Conservation (phyloP, 306 rosid species). For the Cicer chorassanicum region DNA sequence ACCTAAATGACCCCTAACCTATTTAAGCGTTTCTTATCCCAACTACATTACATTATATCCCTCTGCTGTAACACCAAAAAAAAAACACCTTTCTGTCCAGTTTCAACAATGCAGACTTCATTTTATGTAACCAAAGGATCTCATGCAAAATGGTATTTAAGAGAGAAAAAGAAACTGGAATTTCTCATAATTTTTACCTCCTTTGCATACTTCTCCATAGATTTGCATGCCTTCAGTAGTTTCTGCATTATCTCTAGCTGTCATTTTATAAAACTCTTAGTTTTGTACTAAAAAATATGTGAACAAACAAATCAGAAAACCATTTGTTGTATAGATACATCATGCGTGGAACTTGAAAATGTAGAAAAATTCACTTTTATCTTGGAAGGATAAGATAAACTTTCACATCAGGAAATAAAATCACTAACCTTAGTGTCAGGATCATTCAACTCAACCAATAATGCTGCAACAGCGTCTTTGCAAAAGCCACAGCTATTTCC, state of each 20-base stretch:
- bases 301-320: slow-evolving; percentile 12
- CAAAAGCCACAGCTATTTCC: slow-evolving; percentile 73
- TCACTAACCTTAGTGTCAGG: slow-evolving; percentile 81
- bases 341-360: not conserved
- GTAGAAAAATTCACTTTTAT: not conserved
- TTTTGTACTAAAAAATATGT: slow-evolving; percentile 5
- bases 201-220: slow-evolving; percentile 58
- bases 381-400: slow-evolving; percentile 7
- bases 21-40: no score
- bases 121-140: slow-evolving; percentile 18
- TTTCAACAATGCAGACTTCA: no score
- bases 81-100: no score
- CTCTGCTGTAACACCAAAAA: no score
- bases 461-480: slow-evolving; percentile 64
- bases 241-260: slow-evolving; percentile 73
- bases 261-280: slow-evolving; percentile 44
- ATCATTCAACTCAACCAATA: slow-evolving; percentile 70
- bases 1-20: no score
- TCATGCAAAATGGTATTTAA: slow-evolving; percentile 15
- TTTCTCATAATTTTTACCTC: slow-evolving; percentile 54
- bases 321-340: not conserved
- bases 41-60: no score
- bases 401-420: slow-evolving; percentile 9
- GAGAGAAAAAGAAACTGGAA: slow-evolving; percentile 1
- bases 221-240: slow-evolving; percentile 72